Conservation (phyloP, 2,329 filamentous ascomycete genomes). For the Clonostachys rhizophaga region DNA sequence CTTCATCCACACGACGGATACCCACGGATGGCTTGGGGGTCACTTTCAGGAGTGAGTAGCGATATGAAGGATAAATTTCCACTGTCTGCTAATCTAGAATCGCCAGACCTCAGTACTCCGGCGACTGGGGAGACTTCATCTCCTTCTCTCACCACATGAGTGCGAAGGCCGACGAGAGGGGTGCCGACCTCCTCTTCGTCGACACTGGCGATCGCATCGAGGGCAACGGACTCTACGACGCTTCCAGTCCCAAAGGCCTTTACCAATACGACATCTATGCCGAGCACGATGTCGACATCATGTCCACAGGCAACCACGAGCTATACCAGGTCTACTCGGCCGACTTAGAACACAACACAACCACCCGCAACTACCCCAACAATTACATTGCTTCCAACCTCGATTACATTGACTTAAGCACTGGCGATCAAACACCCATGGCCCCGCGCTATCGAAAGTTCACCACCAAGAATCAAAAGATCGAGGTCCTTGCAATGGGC, state of each 20-base stretch:
- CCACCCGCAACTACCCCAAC: slow-evolving; percentile 76
- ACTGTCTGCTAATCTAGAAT: background rate
- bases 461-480: slow-evolving; percentile 82
- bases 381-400: slow-evolving; percentile 89
- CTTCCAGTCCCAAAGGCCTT: slow-evolving; percentile 78
- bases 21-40: slow-evolving; percentile 92
- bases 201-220: slow-evolving; percentile 94
- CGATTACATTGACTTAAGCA: slow-evolving; percentile 74
- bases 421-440: slow-evolving; percentile 68
- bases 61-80: background rate
- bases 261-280: slow-evolving; percentile 86
- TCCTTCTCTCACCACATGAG: slow-evolving; percentile 85
- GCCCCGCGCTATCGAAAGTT: slow-evolving; percentile 84
- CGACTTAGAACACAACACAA: slow-evolving; percentile 71
- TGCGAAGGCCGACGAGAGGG: slow-evolving; percentile 70
- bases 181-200: slow-evolving; percentile 83
- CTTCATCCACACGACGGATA: slow-evolving; percentile 95
- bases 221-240: slow-evolving; percentile 92
- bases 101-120: slow-evolving; percentile 77
- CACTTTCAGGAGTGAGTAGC: slow-evolving; percentile 77
- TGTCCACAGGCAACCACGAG: slow-evolving; percentile 92
- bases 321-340: slow-evolving; percentile 80
- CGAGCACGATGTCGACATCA: slow-evolving; percentile 76
- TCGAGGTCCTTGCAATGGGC: slow-evolving; percentile 82
- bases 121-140: slow-evolving; percentile 97